These are phyloP conservation scores for Rhodotorula diobovata DNA, from an alignment of 768 basidiomycete species.

Conservation along the genomic window DNA sequence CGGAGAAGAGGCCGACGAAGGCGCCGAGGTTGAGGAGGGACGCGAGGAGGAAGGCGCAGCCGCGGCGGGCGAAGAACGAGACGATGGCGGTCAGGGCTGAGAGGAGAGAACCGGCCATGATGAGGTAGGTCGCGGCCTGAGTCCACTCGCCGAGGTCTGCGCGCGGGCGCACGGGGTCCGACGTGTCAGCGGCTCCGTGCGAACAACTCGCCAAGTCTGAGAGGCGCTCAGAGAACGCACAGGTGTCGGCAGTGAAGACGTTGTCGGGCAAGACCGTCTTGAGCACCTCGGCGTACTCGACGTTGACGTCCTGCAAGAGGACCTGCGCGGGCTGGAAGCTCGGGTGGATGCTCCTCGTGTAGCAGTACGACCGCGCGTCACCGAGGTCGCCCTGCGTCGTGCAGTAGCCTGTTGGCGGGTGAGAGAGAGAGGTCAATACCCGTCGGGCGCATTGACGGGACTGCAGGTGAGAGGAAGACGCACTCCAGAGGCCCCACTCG, in stretches of 20 bases:
- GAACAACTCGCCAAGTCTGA: too few species aligned
- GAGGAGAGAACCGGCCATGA: slow-evolving; percentile 14
- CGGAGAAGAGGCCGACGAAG: slow-evolving; percentile 21
- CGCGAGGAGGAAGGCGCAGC: slow-evolving; percentile 23
- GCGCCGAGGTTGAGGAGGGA: slow-evolving; percentile 12
- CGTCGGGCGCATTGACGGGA: not conserved
- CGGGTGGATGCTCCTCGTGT: slow-evolving; percentile 8
- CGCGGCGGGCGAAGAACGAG: slow-evolving; percentile 18
- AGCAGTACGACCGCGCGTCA: slow-evolving; percentile 25
- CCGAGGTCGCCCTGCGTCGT: slow-evolving; percentile 26
- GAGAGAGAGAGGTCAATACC: not conserved
- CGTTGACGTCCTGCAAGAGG: slow-evolving; percentile 15
- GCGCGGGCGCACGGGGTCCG: not conserved
- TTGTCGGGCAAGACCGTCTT: slow-evolving; percentile 12
- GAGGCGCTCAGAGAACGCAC: not conserved
- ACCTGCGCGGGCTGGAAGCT: slow-evolving; percentile 24
- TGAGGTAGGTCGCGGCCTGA: slow-evolving; percentile 1
- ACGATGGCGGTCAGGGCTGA: slow-evolving; percentile 17
- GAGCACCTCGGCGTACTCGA: slow-evolving; percentile 12
- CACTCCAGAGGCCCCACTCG: slow-evolving; percentile 34
- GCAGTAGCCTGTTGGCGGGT: slow-evolving; percentile 8
- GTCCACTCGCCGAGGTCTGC: slow-evolving; percentile 18
- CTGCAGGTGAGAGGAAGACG: not conserved
- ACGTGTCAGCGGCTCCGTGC: not conserved
- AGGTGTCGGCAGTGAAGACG: slow-evolving; percentile 23